Evolutionary conservation across 2,329 filamentous ascomycete species (phyloP), one percentile per base, ranked within the genome.

Genomic region (Paecilomyces dactylethromorphus): DNA sequence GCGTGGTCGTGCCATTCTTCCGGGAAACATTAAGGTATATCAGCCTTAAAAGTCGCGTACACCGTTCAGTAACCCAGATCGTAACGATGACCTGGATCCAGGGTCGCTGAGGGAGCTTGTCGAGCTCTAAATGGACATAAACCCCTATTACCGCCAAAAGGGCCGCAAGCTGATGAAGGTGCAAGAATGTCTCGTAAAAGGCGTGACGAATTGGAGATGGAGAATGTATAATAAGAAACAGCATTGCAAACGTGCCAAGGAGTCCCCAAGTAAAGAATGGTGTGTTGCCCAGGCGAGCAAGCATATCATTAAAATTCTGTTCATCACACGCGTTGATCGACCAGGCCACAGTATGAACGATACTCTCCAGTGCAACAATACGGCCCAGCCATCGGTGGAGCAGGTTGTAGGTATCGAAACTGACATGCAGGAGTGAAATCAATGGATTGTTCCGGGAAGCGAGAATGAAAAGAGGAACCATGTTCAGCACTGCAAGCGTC

Each of bases 391-490:
- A 95, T 63, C 91, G 84, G 73, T 95, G 91, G 55, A 94, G 79
- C 8, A 94, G 86, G 72, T 97, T 97, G 82, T 95, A 97, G 0
- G 92, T 96, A 74, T 97, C 94, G 77, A 97, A 99, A 73, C 90
- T 93, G 72, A 97, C 88, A 66, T 88, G 85, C 59, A 97, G 82
- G 33, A 95, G 74, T 3, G 81, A 74, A 69, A 97, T 97, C 54
- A 97, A 80, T 8, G 91, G 91, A 77, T 97, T 99, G 79, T 97
- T 97, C 71, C 94, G 89, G 35, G 91, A 87, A 12, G 92, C 92
- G 59, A 97, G 84, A 63, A 97, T 84, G 68, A 97, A 83, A 31
- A 97, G 85, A 4, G 94, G 92, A 32, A 99, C 85, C 85, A 97
- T 90, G 77, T 97, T 99, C 68, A 96, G 84, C 11, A 92, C 81